Percentiles rank a stretch among this genome's conserved stretches.
Evolutionary conservation across 768 basidiomycete species (phyloP).

Genomic region (Termitomyces sp.): DNA sequence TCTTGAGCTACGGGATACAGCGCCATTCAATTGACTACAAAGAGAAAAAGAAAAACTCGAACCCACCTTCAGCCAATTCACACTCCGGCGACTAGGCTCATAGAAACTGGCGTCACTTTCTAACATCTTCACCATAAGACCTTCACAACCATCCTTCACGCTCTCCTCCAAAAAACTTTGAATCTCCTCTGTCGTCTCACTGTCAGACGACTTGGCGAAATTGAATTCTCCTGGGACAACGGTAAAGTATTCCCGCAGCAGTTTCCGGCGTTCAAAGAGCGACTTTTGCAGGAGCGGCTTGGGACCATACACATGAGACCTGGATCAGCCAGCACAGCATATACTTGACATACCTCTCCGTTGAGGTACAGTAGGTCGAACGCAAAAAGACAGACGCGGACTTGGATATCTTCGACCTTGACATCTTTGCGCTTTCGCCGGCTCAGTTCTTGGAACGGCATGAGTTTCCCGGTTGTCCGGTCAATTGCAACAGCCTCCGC

Average conservation of each 20-base stretch:
- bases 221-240: constrained; percentile 85
- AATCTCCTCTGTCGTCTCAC: constrained; percentile 88
- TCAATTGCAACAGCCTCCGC: constrained; percentile 97
- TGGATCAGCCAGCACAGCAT: neutral
- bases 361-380: constrained; percentile 97
- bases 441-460: constrained; percentile 98
- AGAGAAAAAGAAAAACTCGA: neutral
- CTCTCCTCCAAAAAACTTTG: constrained; percentile 93
- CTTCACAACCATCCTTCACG: constrained; percentile 98
- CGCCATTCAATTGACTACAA: constrained; percentile 1
- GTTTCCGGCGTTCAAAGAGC: constrained; percentile 67
- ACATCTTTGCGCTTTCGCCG: constrained; percentile 96
- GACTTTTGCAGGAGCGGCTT: constrained; percentile 82
- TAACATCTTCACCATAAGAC: constrained; percentile 99
- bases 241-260: constrained; percentile 77
- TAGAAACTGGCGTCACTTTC: constrained; percentile 90
- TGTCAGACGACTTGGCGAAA: constrained; percentile 89
- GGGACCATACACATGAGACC: neutral
- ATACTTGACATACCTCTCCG: constrained; percentile 66
- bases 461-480: constrained; percentile 70
- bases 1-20: constrained; percentile 70
- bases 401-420: constrained; percentile 95
- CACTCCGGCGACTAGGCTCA: constrained; percentile 90
- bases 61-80: constrained; percentile 95
- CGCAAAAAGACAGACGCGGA: constrained; percentile 92